These are phyloP conservation scores for Boletus reticulatus DNA, from an alignment of 768 basidiomycete genomes.

Conservation along the genomic window DNA sequence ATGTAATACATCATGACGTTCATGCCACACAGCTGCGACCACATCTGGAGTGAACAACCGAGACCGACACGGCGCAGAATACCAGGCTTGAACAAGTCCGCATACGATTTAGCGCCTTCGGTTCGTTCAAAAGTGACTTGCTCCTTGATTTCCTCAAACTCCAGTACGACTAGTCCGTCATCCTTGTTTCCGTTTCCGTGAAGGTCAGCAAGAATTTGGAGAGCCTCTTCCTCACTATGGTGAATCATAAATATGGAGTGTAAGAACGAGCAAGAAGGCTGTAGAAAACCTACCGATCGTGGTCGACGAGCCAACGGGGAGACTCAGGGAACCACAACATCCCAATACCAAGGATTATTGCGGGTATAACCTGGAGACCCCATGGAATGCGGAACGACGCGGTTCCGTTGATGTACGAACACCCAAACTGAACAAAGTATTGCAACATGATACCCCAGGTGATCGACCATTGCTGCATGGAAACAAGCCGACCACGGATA, in stretches of 20 bases:
- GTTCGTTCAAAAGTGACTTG: conserved; percentile 59
- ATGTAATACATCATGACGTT: conserved; percentile 72
- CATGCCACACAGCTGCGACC: conserved; percentile 76
- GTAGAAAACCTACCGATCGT: conserved; percentile 39
- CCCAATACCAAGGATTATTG: conserved; percentile 61
- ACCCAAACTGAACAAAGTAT: conserved; percentile 74
- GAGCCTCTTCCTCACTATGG: conserved; percentile 49
- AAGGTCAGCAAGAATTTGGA: conserved; percentile 71
- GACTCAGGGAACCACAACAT: conserved; percentile 70
- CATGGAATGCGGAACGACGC: conserved; percentile 81
- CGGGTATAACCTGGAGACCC: conserved; percentile 80
- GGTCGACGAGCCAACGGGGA: conserved; percentile 71
- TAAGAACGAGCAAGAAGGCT: neutral
- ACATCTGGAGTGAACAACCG: conserved; percentile 73
- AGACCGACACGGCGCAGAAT: conserved; percentile 70
- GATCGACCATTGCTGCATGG: conserved; percentile 78
- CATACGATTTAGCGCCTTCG: conserved; percentile 68
- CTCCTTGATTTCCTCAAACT: conserved; percentile 63
- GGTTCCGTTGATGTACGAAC: conserved; percentile 60
- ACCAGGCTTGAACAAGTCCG: conserved; percentile 63
- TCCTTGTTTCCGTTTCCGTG: conserved; percentile 58
- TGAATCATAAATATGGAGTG: neutral
- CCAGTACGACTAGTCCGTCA: conserved; percentile 64
- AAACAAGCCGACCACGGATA: conserved; percentile 74
- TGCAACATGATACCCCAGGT: conserved; percentile 79